Conservation (phyloP, 768 basidiomycete species). For the Suillus subaureus region DNA sequence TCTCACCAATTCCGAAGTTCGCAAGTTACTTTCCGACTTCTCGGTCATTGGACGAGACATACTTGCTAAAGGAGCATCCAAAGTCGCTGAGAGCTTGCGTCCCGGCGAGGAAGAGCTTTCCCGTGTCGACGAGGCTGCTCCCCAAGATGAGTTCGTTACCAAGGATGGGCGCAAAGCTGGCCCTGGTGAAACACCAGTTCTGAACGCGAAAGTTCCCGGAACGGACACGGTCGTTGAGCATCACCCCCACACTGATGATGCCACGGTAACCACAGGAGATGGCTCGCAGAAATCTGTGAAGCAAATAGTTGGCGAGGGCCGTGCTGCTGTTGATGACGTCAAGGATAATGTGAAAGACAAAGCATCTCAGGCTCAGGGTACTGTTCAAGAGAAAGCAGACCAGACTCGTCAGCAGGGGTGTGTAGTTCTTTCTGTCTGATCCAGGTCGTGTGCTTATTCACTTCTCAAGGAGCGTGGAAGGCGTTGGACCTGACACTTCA, state of each 20-base stretch:
- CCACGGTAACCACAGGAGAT: constrained; percentile 33
- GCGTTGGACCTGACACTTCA: constrained; percentile 14
- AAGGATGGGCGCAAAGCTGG: constrained; percentile 43
- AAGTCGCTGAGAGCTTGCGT: constrained; percentile 68
- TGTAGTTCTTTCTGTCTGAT: constrained; percentile 2
- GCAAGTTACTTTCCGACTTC: constrained; percentile 84
- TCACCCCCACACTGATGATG: constrained; percentile 53
- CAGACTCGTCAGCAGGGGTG: constrained; percentile 16
- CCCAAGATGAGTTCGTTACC: constrained; percentile 65
- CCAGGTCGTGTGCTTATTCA: constrained; percentile 7
- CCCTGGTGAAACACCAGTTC: constrained; percentile 48
- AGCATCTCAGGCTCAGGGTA: constrained; percentile 7
- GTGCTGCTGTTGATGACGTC: constrained; percentile 15
- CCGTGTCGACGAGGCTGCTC: constrained; percentile 70
- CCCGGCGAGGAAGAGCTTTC: constrained; percentile 65
- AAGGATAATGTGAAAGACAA: constrained; percentile 16
- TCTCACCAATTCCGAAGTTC: constrained; percentile 90
- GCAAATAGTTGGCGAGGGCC: constrained; percentile 24
- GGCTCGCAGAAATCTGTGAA: constrained; percentile 35
- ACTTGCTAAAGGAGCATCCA: constrained; percentile 70
- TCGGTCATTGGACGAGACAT: constrained; percentile 81
- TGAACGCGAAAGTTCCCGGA: constrained; percentile 49
- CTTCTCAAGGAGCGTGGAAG: constrained; percentile 28
- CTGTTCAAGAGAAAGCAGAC: constrained; percentile 11
- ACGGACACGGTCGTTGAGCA: constrained; percentile 45